These are phyloP conservation scores for Aphanomyces cochlioides DNA, from an alignment of 352 stramenopile genomes.

Conservation along the genomic window DNA sequence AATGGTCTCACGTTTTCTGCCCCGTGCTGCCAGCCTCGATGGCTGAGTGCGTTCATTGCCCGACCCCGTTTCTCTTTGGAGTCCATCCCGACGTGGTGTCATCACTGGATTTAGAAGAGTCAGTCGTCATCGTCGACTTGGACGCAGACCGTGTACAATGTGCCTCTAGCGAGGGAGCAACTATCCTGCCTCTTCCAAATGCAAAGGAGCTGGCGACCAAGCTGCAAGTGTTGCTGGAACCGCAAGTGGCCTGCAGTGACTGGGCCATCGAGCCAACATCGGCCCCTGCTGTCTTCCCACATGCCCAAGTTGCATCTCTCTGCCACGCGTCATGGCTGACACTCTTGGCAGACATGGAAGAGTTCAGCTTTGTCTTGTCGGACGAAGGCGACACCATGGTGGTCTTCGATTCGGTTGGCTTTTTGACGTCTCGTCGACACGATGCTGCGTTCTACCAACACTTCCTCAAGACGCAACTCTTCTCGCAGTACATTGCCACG, in stretches of 20 bases:
- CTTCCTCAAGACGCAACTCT: slow-evolving; percentile 84
- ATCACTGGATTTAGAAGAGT: slow-evolving; percentile 43
- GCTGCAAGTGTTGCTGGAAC: slow-evolving; percentile 64
- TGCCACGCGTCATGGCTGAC: slow-evolving; percentile 61
- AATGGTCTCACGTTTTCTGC: slow-evolving; percentile 86
- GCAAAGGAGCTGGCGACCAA: slow-evolving; percentile 39
- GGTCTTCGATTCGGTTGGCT: slow-evolving; percentile 76
- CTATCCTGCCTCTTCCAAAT: slow-evolving; percentile 44
- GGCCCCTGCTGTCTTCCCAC: slow-evolving; percentile 61
- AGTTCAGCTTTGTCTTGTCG: slow-evolving; percentile 80
- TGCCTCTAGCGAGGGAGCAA: slow-evolving; percentile 48
- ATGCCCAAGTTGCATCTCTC: slow-evolving; percentile 60
- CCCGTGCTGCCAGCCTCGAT: slow-evolving; percentile 72
- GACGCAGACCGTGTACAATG: slow-evolving; percentile 43
- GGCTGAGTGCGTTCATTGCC: slow-evolving; percentile 81
- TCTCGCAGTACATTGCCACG: slow-evolving; percentile 78
- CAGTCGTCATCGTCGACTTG: slow-evolving; percentile 64
- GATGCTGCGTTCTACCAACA: slow-evolving; percentile 62
- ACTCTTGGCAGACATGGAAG: slow-evolving; percentile 73
- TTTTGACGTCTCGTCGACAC: slow-evolving; percentile 49
- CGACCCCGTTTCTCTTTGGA: slow-evolving; percentile 83
- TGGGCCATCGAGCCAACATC: slow-evolving; percentile 61
- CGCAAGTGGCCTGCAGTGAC: slow-evolving; percentile 66
- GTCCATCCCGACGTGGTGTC: slow-evolving; percentile 54
- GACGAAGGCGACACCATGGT: slow-evolving; percentile 86